Evolutionary conservation across 1,284 basidiomycete genomes (phyloP), one percentile per base, ranked within the genome.

Genomic region (Takashimella tepidaria): DNA sequence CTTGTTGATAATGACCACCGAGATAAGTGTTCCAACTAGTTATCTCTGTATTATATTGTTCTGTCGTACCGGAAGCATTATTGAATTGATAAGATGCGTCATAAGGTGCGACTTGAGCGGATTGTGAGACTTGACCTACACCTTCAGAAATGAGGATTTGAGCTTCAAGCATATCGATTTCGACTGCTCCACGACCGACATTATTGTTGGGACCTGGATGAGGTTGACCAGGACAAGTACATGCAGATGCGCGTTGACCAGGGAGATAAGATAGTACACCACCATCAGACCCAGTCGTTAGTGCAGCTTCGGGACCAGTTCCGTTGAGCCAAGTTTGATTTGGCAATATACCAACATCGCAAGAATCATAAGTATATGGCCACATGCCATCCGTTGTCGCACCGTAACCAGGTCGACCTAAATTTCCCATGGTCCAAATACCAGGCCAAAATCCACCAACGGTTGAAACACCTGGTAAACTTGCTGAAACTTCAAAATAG

Each of bases 341-440:
- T 49, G 37, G 49, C 21, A 50, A 51, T 10, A 54, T 67, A n/a
- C 66, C 74, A 45, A 67, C 52, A 47, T 73, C 67, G 56, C 72
- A 75, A 3, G 67, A 57, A 44, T 68, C 66, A 55, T 73, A 76
- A 37, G 69, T 69, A 67, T 77, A 76, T 4, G 57, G 56, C 85
- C 85, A 88, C 64, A 82, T 79, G 6, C 89, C 91, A 54, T 92
- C 88, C 4, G 86, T 86, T 0, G 86, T 85, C 0, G 85, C 89
- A 37, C 76, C 74, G 55, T 76, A 76, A 21, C 77, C 75, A 0
- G 77, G 72, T 56, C 78, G 50, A 45, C 76, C 78, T 21, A 79
- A 54, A 60, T 78, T 74, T 26, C 77, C 77, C 72, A 78, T 75
- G 2, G 73, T 72, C 76, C 77, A 78, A n/a, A 76, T 60, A 57